Percentiles rank a stretch among this genome's conserved stretches.
phyloP scores from a whole-genome alignment of 176 grass and related monocot species.

The Phoenix dactylifera region DNA sequence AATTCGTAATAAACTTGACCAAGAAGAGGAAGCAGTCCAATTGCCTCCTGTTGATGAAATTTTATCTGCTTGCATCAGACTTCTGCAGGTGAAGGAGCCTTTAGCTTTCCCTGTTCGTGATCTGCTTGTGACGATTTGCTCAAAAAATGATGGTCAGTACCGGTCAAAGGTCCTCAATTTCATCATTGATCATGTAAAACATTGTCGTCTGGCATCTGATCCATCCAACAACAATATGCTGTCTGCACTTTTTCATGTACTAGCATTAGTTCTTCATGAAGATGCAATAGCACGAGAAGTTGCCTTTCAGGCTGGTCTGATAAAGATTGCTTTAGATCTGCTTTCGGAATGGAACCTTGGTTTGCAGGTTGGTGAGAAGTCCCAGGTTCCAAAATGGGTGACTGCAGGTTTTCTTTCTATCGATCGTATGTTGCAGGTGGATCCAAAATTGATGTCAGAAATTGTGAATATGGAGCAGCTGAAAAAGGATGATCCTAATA shows the following conservation, averaged over 20 bases:
- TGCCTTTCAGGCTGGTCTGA: slow-evolving; percentile 59
- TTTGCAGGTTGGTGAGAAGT: slow-evolving; percentile 27
- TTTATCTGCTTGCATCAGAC: slow-evolving; percentile 58
- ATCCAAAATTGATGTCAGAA: slow-evolving; percentile 69
- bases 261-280: slow-evolving; percentile 93
- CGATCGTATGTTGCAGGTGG: slow-evolving; percentile 91
- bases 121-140: slow-evolving; percentile 84
- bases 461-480: slow-evolving; percentile 58
- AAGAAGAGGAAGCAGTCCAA: slow-evolving; percentile 77
- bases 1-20: slow-evolving; percentile 42
- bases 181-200: slow-evolving; percentile 88
- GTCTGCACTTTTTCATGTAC: slow-evolving; percentile 84
- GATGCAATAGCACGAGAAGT: slow-evolving; percentile 68
- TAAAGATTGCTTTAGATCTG: slow-evolving; percentile 76
- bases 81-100: slow-evolving; percentile 69
- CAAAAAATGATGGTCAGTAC: slow-evolving; percentile 89
- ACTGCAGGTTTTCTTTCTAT: slow-evolving; percentile 90
- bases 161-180: slow-evolving; percentile 63
- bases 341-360: slow-evolving; percentile 63
- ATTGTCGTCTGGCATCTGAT: slow-evolving; percentile 34
- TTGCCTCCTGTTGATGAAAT: slow-evolving; percentile 85
- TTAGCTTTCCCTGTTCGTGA: slow-evolving; percentile 90
- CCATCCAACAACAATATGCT: slow-evolving; percentile 37
- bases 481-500: slow-evolving; percentile 53
- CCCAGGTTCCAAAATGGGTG: slow-evolving; percentile 77